Conservation (phyloP, 1,284 basidiomycete genomes). For the Rhodotorula glutinis region DNA sequence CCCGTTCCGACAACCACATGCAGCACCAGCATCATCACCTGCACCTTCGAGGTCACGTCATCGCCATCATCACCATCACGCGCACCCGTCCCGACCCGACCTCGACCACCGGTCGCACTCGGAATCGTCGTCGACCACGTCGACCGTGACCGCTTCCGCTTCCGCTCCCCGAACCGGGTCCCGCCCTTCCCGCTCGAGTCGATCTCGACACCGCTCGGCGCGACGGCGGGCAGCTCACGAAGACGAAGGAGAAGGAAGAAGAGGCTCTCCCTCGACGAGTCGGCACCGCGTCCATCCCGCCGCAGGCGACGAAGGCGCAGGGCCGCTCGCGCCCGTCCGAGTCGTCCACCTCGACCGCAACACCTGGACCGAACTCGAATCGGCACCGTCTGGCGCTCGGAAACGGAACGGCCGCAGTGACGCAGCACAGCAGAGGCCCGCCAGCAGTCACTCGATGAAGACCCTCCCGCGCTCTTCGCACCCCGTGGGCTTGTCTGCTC, state of each 20-base stretch:
- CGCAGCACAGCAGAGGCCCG: background rate
- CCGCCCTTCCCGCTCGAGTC: background rate
- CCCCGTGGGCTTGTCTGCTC: background rate
- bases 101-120: no score
- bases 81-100: no score
- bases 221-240: background rate
- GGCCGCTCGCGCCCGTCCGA: conserved; percentile 18
- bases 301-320: conserved; percentile 3
- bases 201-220: no score
- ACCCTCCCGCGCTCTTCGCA: conserved; percentile 1
- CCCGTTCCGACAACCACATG: background rate
- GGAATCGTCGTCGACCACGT: conserved; percentile 5
- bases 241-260: background rate
- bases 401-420: background rate
- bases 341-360: conserved; percentile 1
- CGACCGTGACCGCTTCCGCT: conserved; percentile 9
- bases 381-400: background rate
- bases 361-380: conserved; percentile 1
- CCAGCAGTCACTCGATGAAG: conserved; percentile 26
- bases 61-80: background rate
- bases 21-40: conserved; percentile 1
- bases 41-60: background rate
- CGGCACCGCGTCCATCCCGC: conserved; percentile 3
- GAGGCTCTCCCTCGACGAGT: background rate
- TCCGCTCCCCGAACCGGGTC: background rate